phyloP scores from a whole-genome alignment of 192 early-diverging fungal genomes.

The Coemansia sp. region DNA sequence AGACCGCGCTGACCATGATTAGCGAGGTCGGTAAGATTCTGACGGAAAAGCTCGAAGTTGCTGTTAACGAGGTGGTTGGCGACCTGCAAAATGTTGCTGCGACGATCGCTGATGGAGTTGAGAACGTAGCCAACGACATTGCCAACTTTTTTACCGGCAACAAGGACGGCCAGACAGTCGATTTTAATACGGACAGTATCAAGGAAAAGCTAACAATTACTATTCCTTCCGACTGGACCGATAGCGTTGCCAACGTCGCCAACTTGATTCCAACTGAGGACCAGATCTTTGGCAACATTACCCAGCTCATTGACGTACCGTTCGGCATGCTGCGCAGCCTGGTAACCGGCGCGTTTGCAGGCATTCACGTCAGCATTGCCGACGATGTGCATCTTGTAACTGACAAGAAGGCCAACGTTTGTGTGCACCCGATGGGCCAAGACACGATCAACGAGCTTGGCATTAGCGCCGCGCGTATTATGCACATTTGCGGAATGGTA shows the following conservation, averaged over 20 bases:
- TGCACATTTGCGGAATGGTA: conserved; percentile 21
- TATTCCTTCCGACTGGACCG: conserved; percentile 41
- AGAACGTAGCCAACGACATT: conserved; percentile 22
- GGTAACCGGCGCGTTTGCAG: conserved; percentile 14
- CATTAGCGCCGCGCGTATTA: conserved; percentile 13
- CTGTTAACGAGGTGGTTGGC: conserved; percentile 25
- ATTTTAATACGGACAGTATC: conserved; percentile 30
- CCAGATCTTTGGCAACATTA: conserved; percentile 46
- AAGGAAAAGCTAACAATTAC: conserved; percentile 23
- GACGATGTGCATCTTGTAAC: conserved; percentile 19
- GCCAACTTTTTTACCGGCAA: conserved; percentile 14
- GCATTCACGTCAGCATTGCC: conserved; percentile 17
- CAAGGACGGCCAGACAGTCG: not conserved
- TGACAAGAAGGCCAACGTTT: conserved; percentile 21
- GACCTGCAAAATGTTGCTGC: conserved; percentile 28
- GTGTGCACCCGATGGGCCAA: conserved; percentile 29
- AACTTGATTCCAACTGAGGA: conserved; percentile 44
- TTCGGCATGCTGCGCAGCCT: conserved; percentile 29
- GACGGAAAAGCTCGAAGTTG: conserved; percentile 28
- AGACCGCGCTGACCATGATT: conserved; percentile 28
- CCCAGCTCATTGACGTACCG: conserved; percentile 34
- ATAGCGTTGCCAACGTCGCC: conserved; percentile 23
- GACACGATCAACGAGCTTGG: conserved; percentile 25
- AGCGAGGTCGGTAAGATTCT: conserved; percentile 22
- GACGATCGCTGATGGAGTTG: conserved; percentile 9